Base-by-base conservation (phyloP, 2,329 filamentous ascomycete genomes). In the Nigrospora sphaerica region DNA sequence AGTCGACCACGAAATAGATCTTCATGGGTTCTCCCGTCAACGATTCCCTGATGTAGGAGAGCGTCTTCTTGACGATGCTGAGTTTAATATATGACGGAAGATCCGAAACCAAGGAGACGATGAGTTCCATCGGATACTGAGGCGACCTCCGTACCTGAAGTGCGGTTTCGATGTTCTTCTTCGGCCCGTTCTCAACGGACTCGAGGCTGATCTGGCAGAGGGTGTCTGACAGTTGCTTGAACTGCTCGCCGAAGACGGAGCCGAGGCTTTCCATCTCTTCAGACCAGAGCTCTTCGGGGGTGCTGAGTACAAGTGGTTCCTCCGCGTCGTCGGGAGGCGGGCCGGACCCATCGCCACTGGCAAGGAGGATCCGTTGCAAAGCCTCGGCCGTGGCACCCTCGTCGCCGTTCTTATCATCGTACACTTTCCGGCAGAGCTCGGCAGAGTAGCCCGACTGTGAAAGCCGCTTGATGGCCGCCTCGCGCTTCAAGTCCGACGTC, bases 11-110 rank as follows among this genome's bases (percentile, higher is more conserved):
- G 53, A 88, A 88, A 65, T 91, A 97, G 12, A 96, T 79, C 61
- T 81, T 82, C 85, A 95, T 95, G 35, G 89, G 87, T 60, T 95
- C 89, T 19, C 89, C 92, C 13, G 84, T 69, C 31, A 95, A 75
- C 28, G 82, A 81, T 42, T 83, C 76, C 42, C 80, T 71, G 2
- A 90, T 83, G 60, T 92, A 82, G 5, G 78, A 72, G 6, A 96
- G 70, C 2, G 85, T 82, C 64, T 86, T 83, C 55, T 88, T 85
- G 57, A 93, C 80, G 34, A 95, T 83, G 58, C 90, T 95, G 12
- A 98, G 74, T 50, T 92, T 88, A 59, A 97, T 95, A 59, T 98
- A 95, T 4, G 93, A 89, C 17, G 93, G 93, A 12, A 97, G 75
- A 12, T 80, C 78, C 23, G 82, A 75, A 40, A 80, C 66, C 13